Evolutionary conservation across 1,284 basidiomycete species (phyloP).

Genomic region (Stereum hirsutum): DNA sequence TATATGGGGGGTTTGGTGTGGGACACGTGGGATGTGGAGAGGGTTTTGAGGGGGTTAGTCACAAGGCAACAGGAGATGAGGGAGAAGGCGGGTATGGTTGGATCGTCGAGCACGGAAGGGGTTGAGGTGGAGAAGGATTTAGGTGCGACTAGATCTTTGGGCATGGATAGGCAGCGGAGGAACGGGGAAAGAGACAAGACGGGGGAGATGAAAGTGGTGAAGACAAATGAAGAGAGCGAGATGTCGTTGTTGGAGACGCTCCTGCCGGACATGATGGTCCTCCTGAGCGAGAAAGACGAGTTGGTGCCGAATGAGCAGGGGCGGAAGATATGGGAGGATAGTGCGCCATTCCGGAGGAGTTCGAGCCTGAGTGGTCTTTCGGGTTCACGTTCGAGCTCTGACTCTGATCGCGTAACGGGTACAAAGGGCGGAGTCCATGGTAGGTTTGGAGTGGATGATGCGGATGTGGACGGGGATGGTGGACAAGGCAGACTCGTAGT

Average conservation of each 20-base stretch:
- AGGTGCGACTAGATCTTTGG: no score
- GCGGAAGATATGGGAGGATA: slow-evolving; percentile 17
- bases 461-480: no score
- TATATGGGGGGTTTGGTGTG: slow-evolving; percentile 33
- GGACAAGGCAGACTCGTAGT: slow-evolving; percentile 16
- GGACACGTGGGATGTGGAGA: slow-evolving; percentile 45
- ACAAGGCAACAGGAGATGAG: no score
- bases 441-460: not conserved
- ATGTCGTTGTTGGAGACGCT: slow-evolving; percentile 22
- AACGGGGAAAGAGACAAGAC: no score
- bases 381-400: no score
- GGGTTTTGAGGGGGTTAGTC: no score
- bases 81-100: no score
- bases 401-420: no score
- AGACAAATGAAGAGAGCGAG: not conserved
- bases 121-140: no score
- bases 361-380: no score
- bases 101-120: no score
- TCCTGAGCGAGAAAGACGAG: slow-evolving; percentile 39
- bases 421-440: slow-evolving; percentile 1
- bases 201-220: slow-evolving; percentile 19
- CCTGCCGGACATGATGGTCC: slow-evolving; percentile 32
- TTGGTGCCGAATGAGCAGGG: slow-evolving; percentile 37
- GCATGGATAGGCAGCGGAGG: no score
- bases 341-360: slow-evolving; percentile 16